Evolutionary conservation across 2,329 filamentous ascomycete species (phyloP).

Genomic region (Apiospora koreana): DNA sequence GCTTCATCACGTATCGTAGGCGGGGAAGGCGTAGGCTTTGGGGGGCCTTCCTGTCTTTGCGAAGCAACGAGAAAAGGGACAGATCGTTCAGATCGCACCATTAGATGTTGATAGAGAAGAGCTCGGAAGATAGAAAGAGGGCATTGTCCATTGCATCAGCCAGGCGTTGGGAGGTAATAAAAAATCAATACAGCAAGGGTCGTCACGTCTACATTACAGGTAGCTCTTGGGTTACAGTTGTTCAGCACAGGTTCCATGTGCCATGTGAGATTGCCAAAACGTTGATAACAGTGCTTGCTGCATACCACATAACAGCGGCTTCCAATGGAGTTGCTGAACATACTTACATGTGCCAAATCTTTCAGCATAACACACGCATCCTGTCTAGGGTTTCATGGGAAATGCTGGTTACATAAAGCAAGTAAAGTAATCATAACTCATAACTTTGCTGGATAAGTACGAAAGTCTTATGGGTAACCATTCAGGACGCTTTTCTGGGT

Average conservation of each 20-base stretch:
- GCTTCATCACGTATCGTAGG: neutral
- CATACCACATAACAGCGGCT: neutral
- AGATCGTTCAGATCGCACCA: neutral
- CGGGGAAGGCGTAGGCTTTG: neutral
- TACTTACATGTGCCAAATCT: too few species aligned
- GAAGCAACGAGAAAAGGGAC: neutral
- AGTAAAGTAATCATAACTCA: neutral
- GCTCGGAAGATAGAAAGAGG: neutral
- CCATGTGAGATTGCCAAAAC: neutral
- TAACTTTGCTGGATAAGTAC: neutral
- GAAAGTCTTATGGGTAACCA: neutral
- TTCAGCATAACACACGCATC: too few species aligned
- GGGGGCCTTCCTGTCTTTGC: neutral
- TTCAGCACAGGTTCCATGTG: neutral
- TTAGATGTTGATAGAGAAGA: neutral
- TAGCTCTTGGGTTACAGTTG: neutral
- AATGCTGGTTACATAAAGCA: too few species aligned
- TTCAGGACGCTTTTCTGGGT: neutral
- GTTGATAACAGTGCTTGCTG: neutral
- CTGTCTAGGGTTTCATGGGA: too few species aligned
- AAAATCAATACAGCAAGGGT: neutral
- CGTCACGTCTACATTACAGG: neutral
- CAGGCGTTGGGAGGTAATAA: slow-evolving; percentile 14
- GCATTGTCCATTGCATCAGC: slow-evolving; percentile 12
- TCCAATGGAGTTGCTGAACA: too few species aligned